Percentiles rank a stretch among this genome's conserved stretches.
phyloP scores from a whole-genome alignment of 2,329 filamentous ascomycete genomes.

The Arthrobotrys sinensis region DNA sequence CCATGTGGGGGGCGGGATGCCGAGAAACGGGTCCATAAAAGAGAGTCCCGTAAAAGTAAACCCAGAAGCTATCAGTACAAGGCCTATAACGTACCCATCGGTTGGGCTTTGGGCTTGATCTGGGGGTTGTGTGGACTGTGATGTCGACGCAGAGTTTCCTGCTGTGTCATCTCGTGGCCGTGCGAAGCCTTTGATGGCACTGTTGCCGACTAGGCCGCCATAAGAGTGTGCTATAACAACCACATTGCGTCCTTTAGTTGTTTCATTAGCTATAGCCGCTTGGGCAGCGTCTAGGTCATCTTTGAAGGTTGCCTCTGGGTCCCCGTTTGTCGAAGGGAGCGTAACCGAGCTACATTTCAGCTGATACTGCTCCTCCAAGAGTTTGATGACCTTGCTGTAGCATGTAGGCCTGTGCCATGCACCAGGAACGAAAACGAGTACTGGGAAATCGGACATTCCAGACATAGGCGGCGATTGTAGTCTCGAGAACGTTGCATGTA shows the following conservation, averaged over 20 bases:
- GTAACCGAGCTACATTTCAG: slow-evolving; percentile 67
- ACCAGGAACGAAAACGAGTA: slow-evolving; percentile 70
- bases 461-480: not conserved
- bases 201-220: slow-evolving; percentile 70
- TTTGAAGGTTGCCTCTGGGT: slow-evolving; percentile 67
- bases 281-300: slow-evolving; percentile 69
- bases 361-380: slow-evolving; percentile 65
- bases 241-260: slow-evolving; percentile 68
- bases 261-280: slow-evolving; percentile 67
- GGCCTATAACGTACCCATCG: slow-evolving; percentile 68
- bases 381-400: slow-evolving; percentile 67
- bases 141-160: slow-evolving; percentile 26
- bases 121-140: not conserved
- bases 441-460: slow-evolving; percentile 63
- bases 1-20: slow-evolving; percentile 69
- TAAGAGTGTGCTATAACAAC: slow-evolving; percentile 71
- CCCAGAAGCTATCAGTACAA: slow-evolving; percentile 70
- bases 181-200: slow-evolving; percentile 69
- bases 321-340: slow-evolving; percentile 67
- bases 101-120: not conserved
- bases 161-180: slow-evolving; percentile 58
- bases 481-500: not conserved
- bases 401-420: slow-evolving; percentile 70
- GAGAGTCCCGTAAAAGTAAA: slow-evolving; percentile 67
- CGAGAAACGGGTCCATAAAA: slow-evolving; percentile 69